phyloP scores from a whole-genome alignment of 2,329 filamentous ascomycete genomes.

The Talaromyces sp. region DNA sequence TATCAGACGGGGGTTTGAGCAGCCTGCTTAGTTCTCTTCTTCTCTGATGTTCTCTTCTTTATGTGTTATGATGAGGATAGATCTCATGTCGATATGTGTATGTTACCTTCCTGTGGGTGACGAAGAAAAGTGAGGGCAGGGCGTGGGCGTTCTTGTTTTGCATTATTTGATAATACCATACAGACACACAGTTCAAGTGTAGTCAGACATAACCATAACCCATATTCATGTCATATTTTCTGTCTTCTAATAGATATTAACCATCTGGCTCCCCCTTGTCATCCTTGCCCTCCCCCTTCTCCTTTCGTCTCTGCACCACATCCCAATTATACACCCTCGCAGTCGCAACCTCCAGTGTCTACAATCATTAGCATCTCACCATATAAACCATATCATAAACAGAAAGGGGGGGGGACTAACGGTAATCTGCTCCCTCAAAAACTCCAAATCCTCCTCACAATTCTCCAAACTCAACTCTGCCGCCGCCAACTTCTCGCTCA shows the following conservation, averaged over 20 bases:
- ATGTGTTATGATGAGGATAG: constrained; percentile 16
- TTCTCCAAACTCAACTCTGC: constrained; percentile 78
- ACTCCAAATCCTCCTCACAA: constrained; percentile 95
- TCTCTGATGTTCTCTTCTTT: constrained; percentile 14
- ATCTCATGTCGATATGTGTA: constrained; percentile 15
- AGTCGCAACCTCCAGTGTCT: constrained; percentile 95
- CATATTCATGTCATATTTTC: neutral
- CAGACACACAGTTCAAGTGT: neutral
- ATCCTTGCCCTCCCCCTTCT: constrained; percentile 59
- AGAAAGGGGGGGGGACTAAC: constrained; percentile 49
- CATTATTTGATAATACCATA: neutral
- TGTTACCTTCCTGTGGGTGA: constrained; percentile 2
- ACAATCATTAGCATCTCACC: constrained; percentile 16
- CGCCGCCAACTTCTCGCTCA: constrained; percentile 71
- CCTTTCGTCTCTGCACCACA: constrained; percentile 90
- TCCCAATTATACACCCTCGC: constrained; percentile 99
- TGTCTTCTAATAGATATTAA: constrained; percentile 1
- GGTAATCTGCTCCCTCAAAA: constrained; percentile 92
- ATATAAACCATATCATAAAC: neutral
- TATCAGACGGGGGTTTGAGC: constrained; percentile 81
- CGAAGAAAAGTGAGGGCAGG: constrained; percentile 15
- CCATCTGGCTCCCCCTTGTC: constrained; percentile 31
- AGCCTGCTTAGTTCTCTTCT: constrained; percentile 55
- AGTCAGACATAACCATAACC: neutral
- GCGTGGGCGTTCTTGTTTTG: constrained; percentile 17